Evolutionary conservation across 441 rosid species (phyloP).

Genomic region (Euphorbia schlechtendalii): DNA sequence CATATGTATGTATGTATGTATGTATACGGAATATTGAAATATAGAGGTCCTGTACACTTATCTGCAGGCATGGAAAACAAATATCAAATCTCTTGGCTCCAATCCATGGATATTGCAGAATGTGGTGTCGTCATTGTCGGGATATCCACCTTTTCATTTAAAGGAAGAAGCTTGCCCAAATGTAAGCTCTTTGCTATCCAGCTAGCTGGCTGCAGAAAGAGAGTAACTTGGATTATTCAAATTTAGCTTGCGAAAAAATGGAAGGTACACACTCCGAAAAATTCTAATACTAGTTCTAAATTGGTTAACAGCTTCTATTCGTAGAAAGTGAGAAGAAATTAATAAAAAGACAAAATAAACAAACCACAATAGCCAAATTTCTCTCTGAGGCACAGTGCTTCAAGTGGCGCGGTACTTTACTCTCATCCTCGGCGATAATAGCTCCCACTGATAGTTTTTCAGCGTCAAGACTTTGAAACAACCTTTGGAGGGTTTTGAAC

Average conservation of each 20-base stretch:
- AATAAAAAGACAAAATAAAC: neutral
- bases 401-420: conserved; percentile 49
- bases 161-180: conserved; percentile 37
- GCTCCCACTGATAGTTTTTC: conserved; percentile 35
- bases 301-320: neutral
- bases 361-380: conserved; percentile 49
- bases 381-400: conserved; percentile 52
- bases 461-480: conserved; percentile 36
- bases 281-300: neutral
- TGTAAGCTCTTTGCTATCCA: conserved; percentile 56
- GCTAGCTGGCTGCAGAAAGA: conserved; percentile 37
- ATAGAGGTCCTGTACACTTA: conserved; percentile 1
- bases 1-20: neutral
- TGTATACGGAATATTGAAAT: neutral
- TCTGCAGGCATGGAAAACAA: conserved; percentile 2
- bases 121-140: conserved; percentile 10
- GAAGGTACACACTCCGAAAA: neutral
- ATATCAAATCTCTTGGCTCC: conserved; percentile 45
- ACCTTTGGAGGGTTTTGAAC: conserved; percentile 42
- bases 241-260: neutral
- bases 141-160: conserved; percentile 14
- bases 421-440: conserved; percentile 44
- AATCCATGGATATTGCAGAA: conserved; percentile 20
- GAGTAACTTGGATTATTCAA: neutral
- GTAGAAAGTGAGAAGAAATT: neutral